phyloP scores from a whole-genome alignment of 768 basidiomycete species.

The Phlebiopsis flavidoalba region DNA sequence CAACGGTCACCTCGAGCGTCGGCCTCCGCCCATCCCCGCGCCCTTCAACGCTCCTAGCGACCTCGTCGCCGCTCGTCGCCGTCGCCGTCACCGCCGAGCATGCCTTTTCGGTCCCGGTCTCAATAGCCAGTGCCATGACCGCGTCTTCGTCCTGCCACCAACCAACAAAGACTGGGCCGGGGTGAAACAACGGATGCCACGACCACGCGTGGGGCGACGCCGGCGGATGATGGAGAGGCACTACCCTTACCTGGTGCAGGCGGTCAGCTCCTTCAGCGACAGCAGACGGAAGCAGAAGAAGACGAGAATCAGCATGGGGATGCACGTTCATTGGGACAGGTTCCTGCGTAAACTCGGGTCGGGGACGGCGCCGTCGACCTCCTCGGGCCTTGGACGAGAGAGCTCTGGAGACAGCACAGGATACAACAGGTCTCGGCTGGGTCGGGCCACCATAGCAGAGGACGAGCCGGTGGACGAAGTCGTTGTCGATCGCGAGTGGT shows the following conservation, averaged over 20 bases:
- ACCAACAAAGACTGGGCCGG: neutral
- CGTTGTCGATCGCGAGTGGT: constrained; percentile 70
- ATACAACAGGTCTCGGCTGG: constrained; percentile 21
- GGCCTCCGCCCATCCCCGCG: neutral
- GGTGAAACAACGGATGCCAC: neutral
- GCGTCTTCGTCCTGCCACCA: constrained; percentile 1
- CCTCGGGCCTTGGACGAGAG: constrained; percentile 42
- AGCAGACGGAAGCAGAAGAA: constrained; percentile 15
- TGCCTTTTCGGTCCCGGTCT: constrained; percentile 18
- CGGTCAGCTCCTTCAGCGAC: constrained; percentile 1
- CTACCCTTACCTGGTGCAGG: constrained; percentile 7
- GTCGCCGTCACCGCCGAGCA: neutral
- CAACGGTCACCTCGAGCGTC: neutral
- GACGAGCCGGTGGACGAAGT: constrained; percentile 58
- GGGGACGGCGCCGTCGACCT: constrained; percentile 40
- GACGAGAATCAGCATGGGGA: constrained; percentile 21
- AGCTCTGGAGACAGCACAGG: constrained; percentile 36
- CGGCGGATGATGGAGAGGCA: neutral
- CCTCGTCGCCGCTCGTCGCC: neutral
- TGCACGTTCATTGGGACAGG: constrained; percentile 26
- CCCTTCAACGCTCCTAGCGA: neutral
- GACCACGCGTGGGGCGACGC: neutral
- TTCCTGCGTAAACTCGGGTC: constrained; percentile 28
- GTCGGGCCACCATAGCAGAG: constrained; percentile 24
- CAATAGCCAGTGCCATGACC: constrained; percentile 11